phyloP scores from a whole-genome alignment of 768 basidiomycete species.

The Leccinum incarnatum region DNA sequence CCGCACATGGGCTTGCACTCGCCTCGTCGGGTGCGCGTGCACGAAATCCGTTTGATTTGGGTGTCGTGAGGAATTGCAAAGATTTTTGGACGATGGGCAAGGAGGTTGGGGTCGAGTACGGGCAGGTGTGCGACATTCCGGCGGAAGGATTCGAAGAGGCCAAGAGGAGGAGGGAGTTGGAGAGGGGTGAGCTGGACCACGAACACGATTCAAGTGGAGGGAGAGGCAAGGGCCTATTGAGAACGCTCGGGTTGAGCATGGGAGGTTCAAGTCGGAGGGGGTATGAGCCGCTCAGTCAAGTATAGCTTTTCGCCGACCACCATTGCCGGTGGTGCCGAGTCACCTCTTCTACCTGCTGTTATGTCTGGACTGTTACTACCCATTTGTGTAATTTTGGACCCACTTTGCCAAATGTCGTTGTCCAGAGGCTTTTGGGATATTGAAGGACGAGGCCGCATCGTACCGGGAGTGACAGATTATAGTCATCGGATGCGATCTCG shows the following conservation, averaged over 20 bases:
- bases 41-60: constrained; percentile 90
- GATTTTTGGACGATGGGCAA: constrained; percentile 93
- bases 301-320: constrained; percentile 5
- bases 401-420: too few relatives aligned
- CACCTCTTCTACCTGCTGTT: background rate
- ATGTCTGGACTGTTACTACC: background rate
- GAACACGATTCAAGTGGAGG: constrained; percentile 49
- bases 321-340: background rate
- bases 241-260: constrained; percentile 36
- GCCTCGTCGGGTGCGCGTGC: constrained; percentile 55
- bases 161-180: constrained; percentile 55
- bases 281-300: constrained; percentile 34
- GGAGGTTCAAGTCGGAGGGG: constrained; percentile 35
- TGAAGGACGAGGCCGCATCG: too few relatives aligned
- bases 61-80: constrained; percentile 72
- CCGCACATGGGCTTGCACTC: constrained; percentile 79
- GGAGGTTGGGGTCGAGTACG: constrained; percentile 89
- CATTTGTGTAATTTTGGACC: background rate
- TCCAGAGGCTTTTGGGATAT: too few relatives aligned
- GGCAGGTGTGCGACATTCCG: constrained; percentile 85
- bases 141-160: constrained; percentile 79
- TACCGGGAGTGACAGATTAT: too few relatives aligned
- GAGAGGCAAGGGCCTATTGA: constrained; percentile 38
- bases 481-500: too few relatives aligned
- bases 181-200: constrained; percentile 35